These are phyloP conservation scores for Ilex aquifolium DNA, from an alignment of 257 asterid genomes.

Conservation along the genomic window DNA sequence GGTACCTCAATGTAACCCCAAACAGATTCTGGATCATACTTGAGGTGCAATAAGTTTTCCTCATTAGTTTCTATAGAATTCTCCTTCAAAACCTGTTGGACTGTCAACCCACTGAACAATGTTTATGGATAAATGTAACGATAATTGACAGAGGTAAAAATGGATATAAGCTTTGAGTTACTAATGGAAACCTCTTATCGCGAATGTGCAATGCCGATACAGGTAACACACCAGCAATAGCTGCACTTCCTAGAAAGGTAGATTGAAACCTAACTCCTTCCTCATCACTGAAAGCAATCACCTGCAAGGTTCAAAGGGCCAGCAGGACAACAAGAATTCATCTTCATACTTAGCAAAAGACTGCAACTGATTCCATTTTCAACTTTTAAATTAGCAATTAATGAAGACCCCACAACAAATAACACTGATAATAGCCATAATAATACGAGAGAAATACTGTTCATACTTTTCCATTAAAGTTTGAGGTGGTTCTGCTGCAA, in stretches of 20 bases:
- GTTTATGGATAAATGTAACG: constrained; percentile 29
- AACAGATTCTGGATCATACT: constrained; percentile 73
- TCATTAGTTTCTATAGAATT: constrained; percentile 63
- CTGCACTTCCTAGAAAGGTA: constrained; percentile 98
- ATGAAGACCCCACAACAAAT: too few relatives aligned
- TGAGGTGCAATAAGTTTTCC: constrained; percentile 76
- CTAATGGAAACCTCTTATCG: constrained; percentile 70
- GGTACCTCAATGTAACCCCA: constrained; percentile 89
- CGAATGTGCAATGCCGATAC: constrained; percentile 55
- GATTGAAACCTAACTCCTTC: constrained; percentile 98
- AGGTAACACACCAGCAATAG: constrained; percentile 90
- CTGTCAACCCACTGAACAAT: constrained; percentile 85
- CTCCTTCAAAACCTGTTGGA: constrained; percentile 71
- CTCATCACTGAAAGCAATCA: constrained; percentile 95
- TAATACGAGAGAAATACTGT: too few relatives aligned
- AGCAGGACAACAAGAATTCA: too few relatives aligned
- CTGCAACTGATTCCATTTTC: too few relatives aligned
- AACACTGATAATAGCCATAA: too few relatives aligned
- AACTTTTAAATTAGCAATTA: too few relatives aligned
- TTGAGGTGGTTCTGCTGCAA: too few relatives aligned
- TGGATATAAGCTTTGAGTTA: constrained; percentile 19
- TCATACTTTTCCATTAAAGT: too few relatives aligned
- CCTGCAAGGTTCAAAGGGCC: constrained; percentile 28
- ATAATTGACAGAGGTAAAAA: constrained; percentile 2
- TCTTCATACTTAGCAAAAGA: too few relatives aligned